phyloP scores from a whole-genome alignment of 2,329 filamentous ascomycete species.

The Thelonectria blattea region DNA sequence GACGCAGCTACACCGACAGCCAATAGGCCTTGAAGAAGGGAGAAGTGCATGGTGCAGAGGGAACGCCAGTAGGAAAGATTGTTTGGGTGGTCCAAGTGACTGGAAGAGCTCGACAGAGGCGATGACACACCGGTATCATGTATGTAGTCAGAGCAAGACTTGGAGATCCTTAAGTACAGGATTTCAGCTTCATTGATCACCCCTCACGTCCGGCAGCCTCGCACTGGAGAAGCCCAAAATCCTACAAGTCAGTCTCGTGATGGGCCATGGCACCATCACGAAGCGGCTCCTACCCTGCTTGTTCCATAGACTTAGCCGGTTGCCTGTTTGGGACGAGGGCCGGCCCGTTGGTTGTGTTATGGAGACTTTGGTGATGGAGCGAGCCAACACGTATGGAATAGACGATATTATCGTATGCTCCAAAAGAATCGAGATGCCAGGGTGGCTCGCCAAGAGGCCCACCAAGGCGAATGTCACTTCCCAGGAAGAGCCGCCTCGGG shows the following conservation, averaged over 20 bases:
- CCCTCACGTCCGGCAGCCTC: too few relatives aligned
- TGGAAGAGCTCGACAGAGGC: slow-evolving; percentile 2
- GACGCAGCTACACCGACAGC: slow-evolving; percentile 6
- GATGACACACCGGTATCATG: slow-evolving; percentile 1
- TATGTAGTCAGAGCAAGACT: background rate
- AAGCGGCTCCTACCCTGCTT: background rate
- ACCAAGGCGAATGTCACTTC: background rate
- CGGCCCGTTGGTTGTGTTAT: background rate
- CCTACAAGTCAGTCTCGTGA: background rate
- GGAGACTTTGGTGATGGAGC: slow-evolving; percentile 2
- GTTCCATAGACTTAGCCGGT: background rate
- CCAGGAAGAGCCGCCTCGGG: background rate
- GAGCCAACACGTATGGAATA: slow-evolving; percentile 1
- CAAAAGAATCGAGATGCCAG: background rate
- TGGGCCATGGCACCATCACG: background rate
- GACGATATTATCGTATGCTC: background rate
- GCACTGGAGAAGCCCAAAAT: too few relatives aligned
- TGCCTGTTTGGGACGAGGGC: background rate
- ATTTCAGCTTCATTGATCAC: background rate
- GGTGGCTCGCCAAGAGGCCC: background rate
- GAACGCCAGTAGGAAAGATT: background rate
- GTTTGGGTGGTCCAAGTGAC: background rate
- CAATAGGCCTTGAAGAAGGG: background rate
- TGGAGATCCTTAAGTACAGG: slow-evolving; percentile 10
- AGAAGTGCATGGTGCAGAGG: slow-evolving; percentile 4